Conservation (phyloP, 1,284 basidiomycete genomes). For the Mycena citricolor region DNA sequence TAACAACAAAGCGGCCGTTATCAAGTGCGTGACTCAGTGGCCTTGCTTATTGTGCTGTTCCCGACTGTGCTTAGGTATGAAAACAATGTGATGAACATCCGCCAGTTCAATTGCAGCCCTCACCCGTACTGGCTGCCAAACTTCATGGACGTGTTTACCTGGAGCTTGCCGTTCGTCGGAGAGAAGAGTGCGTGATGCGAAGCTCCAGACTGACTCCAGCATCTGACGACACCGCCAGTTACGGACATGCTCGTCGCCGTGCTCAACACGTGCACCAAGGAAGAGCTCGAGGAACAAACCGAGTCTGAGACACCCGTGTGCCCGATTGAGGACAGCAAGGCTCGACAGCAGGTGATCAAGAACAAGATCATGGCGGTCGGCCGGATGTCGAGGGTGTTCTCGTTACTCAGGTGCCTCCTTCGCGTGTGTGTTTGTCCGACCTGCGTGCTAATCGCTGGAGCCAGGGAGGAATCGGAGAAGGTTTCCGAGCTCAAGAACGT, state of each 20-base stretch:
- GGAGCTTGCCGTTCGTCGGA: slow-evolving; percentile 87
- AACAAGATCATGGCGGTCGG: slow-evolving; percentile 99
- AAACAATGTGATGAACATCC: slow-evolving; percentile 93
- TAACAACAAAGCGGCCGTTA: slow-evolving; percentile 94
- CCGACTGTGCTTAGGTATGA: slow-evolving; percentile 33
- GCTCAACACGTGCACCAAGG: slow-evolving; percentile 90
- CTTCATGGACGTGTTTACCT: slow-evolving; percentile 93
- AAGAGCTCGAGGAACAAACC: slow-evolving; percentile 89
- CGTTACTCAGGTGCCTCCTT: slow-evolving; percentile 79
- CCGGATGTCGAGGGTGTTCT: slow-evolving; percentile 94
- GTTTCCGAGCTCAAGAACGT: slow-evolving; percentile 96
- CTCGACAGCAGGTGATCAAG: slow-evolving; percentile 86
- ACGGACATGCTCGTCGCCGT: slow-evolving; percentile 96
- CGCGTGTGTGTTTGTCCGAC: not conserved
- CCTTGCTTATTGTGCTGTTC: not conserved
- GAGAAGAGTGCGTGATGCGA: slow-evolving; percentile 82
- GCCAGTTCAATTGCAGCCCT: slow-evolving; percentile 93
- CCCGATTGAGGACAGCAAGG: slow-evolving; percentile 49
- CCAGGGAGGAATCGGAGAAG: slow-evolving; percentile 93
- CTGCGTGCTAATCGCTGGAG: slow-evolving; percentile 1
- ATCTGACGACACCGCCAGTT: slow-evolving; percentile 49
- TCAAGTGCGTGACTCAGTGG: slow-evolving; percentile 76
- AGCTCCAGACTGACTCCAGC: too few relatives aligned
- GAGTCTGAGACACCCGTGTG: slow-evolving; percentile 47
- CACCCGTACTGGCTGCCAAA: slow-evolving; percentile 94